Conservation (phyloP, 257 asterid genomes). For the Ajuga chamaepitys region DNA sequence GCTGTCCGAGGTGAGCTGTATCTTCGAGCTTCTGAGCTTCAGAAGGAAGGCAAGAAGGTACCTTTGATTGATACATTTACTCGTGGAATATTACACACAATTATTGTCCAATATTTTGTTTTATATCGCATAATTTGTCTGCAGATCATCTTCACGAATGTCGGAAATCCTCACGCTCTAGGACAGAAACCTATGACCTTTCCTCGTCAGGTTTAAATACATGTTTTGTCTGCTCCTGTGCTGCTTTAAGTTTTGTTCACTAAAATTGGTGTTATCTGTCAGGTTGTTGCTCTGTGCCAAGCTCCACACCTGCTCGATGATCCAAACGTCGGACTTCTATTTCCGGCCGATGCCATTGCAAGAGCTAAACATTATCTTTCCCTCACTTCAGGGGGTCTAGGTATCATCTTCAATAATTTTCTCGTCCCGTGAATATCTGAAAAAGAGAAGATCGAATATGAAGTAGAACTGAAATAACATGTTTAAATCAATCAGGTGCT, state of each 20-base stretch:
- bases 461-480: constrained; percentile 1
- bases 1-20: constrained; percentile 99
- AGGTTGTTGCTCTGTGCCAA: constrained; percentile 99
- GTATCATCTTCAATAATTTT: constrained; percentile 27
- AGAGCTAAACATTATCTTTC: constrained; percentile 85
- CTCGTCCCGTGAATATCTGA: not conserved
- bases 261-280: not conserved
- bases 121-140: not conserved
- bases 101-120: no score
- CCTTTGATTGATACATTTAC: not conserved
- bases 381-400: constrained; percentile 88
- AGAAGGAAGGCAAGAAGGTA: constrained; percentile 99
- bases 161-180: constrained; percentile 93
- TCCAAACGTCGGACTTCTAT: constrained; percentile 85
- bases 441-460: no score
- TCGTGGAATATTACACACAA: not conserved
- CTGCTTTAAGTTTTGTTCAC: not conserved
- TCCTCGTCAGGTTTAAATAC: constrained; percentile 72
- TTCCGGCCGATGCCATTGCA: constrained; percentile 97
- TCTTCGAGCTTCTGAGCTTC: constrained; percentile 99
- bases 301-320: constrained; percentile 96
- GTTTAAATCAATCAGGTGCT: constrained; percentile 61
- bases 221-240: not conserved
- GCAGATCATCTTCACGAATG: constrained; percentile 91
- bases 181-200: constrained; percentile 94